phyloP scores from a whole-genome alignment of 768 basidiomycete genomes.

The Collybiopsis confluens region DNA sequence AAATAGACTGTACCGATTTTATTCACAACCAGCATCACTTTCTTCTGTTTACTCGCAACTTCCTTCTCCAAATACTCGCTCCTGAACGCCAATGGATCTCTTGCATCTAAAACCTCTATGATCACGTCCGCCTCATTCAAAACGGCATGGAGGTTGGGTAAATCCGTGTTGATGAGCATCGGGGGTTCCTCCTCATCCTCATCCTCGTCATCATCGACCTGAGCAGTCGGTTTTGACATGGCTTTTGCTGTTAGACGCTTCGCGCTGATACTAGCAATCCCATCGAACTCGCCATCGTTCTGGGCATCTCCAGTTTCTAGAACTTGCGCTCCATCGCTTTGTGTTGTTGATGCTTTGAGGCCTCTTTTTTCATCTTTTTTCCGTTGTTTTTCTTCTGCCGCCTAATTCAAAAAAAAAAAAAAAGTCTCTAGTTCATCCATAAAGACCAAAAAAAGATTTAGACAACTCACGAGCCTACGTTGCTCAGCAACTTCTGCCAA shows the following conservation, averaged over 20 bases:
- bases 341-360: constrained; percentile 19
- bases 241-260: constrained; percentile 33
- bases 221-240: constrained; percentile 24
- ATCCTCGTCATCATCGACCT: constrained; percentile 23
- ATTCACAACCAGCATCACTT: constrained; percentile 66
- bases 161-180: constrained; percentile 55
- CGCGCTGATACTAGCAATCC: constrained; percentile 42
- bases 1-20: constrained; percentile 78
- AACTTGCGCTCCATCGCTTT: constrained; percentile 16
- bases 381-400: constrained; percentile 70
- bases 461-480: constrained; percentile 57
- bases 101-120: constrained; percentile 76
- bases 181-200: constrained; percentile 54
- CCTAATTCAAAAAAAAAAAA: constrained; percentile 32
- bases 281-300: constrained; percentile 48
- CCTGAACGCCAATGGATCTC: constrained; percentile 74
- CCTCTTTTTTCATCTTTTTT: constrained; percentile 64
- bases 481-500: constrained; percentile 86
- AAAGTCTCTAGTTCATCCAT: neutral
- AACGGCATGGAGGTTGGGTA: constrained; percentile 61
- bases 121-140: constrained; percentile 77
- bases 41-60: constrained; percentile 31
- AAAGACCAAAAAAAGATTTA: neutral
- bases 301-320: constrained; percentile 27
- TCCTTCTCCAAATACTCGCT: constrained; percentile 61